These are phyloP conservation scores for Lepidium didymum DNA, from an alignment of 345 rosid species.

Conservation along the genomic window DNA sequence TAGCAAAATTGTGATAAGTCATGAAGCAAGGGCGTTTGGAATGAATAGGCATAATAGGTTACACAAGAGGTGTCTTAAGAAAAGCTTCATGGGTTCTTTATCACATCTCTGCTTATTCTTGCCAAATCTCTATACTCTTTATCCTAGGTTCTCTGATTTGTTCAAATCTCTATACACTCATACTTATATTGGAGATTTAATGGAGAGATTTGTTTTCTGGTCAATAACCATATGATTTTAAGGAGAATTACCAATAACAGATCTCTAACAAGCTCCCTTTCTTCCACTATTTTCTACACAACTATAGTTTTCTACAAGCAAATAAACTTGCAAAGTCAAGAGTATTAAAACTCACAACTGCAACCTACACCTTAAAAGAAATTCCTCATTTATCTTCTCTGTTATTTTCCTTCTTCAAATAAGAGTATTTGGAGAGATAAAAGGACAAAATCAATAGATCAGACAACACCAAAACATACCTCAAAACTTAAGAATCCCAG, in stretches of 20 bases:
- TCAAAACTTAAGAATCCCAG: conserved; percentile 6
- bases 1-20: neutral
- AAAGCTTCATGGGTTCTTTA: neutral
- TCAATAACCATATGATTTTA: neutral
- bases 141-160: neutral
- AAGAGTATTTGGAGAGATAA: neutral
- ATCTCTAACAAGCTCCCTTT: neutral
- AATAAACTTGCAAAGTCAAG: neutral
- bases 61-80: neutral
- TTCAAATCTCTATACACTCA: neutral
- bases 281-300: neutral
- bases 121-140: neutral
- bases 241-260: neutral
- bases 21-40: neutral
- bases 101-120: neutral
- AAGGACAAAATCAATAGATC: conserved; percentile 4
- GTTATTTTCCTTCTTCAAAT: neutral
- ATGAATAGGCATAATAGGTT: neutral
- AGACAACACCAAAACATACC: conserved; percentile 13
- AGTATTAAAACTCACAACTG: neutral
- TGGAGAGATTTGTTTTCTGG: neutral
- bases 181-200: neutral
- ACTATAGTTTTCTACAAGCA: neutral
- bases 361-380: neutral
- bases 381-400: neutral